phyloP scores from a whole-genome alignment of 192 early-diverging fungal species.

The Entomortierella parvispora region DNA sequence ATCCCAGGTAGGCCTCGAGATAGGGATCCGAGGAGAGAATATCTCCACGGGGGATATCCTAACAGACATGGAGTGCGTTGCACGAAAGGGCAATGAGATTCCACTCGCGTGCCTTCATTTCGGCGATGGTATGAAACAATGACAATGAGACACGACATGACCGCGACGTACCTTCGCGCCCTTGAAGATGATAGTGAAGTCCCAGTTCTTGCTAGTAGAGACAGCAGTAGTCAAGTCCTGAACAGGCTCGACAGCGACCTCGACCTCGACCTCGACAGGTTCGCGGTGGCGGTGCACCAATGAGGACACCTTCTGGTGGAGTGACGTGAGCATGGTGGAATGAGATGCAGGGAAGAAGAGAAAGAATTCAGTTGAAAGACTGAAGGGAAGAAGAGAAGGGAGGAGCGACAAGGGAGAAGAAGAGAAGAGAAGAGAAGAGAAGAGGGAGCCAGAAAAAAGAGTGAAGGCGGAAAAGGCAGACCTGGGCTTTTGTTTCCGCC shows the following conservation, averaged over 20 bases:
- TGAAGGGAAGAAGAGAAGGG: not conserved
- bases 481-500: not conserved
- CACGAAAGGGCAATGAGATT: not conserved
- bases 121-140: not conserved
- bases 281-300: conserved; percentile 25
- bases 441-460: no score
- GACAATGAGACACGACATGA: no score
- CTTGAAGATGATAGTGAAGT: conserved; percentile 29
- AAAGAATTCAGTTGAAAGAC: not conserved
- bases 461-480: no score
- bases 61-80: not conserved
- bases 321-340: conserved; percentile 24
- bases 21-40: conserved; percentile 31
- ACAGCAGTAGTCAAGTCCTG: not conserved
- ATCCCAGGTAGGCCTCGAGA: conserved; percentile 34
- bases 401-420: not conserved
- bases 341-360: not conserved
- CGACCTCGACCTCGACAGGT: not conserved
- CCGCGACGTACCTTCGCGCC: conserved; percentile 27
- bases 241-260: not conserved
- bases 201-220: conserved; percentile 35
- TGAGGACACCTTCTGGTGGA: conserved; percentile 25
- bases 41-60: conserved; percentile 42
- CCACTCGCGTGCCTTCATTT: not conserved
- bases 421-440: not conserved